Conservation (phyloP, 2,329 filamentous ascomycete species). For the Plenodomus lindquistii region DNA sequence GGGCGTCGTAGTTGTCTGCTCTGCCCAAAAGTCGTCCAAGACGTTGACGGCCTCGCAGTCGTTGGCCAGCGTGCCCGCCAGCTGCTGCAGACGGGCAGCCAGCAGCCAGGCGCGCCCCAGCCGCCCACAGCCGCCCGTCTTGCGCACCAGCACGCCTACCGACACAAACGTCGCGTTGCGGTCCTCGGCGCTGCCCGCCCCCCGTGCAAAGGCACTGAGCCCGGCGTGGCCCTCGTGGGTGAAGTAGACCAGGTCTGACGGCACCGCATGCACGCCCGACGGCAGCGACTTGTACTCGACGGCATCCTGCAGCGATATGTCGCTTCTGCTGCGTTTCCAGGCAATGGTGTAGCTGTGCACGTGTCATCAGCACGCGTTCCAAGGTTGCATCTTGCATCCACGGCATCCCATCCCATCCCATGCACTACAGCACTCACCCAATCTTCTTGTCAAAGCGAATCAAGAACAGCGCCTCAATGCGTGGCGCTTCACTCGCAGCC, state of each 20-base stretch:
- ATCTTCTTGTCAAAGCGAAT: slow-evolving; percentile 92
- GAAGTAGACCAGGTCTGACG: slow-evolving; percentile 89
- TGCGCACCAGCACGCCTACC: slow-evolving; percentile 83
- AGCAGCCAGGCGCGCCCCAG: slow-evolving; percentile 89
- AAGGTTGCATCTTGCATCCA: neutral
- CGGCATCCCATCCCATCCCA: slow-evolving; percentile 1
- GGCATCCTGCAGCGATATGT: slow-evolving; percentile 76
- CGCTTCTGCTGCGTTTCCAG: slow-evolving; percentile 77
- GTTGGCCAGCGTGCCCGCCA: slow-evolving; percentile 68
- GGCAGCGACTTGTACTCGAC: slow-evolving; percentile 97
- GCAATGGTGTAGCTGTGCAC: slow-evolving; percentile 71
- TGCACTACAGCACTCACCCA: slow-evolving; percentile 60
- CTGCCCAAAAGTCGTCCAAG: slow-evolving; percentile 81
- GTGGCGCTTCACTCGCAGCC: slow-evolving; percentile 25
- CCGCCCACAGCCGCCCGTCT: slow-evolving; percentile 71
- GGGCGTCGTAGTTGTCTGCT: slow-evolving; percentile 44
- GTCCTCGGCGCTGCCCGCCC: slow-evolving; percentile 74
- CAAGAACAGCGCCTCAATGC: slow-evolving; percentile 75
- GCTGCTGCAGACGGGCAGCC: slow-evolving; percentile 71
- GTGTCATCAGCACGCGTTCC: slow-evolving; percentile 9
- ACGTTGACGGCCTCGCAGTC: slow-evolving; percentile 65
- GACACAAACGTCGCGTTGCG: slow-evolving; percentile 92
- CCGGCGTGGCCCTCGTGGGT: slow-evolving; percentile 83
- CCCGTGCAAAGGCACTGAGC: slow-evolving; percentile 88
- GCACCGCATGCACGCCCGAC: slow-evolving; percentile 86